Base-by-base conservation (phyloP, 352 stramenopile species). In the Globisporangium canariense region DNA sequence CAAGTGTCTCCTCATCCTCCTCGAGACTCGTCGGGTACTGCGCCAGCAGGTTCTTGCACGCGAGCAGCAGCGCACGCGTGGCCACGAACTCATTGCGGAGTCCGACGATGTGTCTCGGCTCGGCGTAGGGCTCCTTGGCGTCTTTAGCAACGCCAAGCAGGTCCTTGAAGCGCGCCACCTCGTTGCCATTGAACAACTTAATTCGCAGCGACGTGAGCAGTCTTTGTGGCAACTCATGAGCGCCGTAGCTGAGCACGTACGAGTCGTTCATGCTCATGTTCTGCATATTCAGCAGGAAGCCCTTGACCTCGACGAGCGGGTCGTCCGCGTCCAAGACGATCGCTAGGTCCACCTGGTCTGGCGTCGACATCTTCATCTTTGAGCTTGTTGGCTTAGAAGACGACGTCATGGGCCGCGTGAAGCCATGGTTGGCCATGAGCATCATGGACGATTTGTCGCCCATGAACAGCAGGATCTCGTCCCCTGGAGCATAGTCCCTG, bases 41-140 rank as follows among this genome's bases (percentile, higher is more conserved):
- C 9, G 59, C 32, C 34, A 86, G 41, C 9, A 86, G 66, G 18
- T 78, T 76, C 38, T 57, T 69, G 41, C 75, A 83, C 11, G 77
- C 76, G 10, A 67, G 74, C 38, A 81, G 64, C 9, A 86, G 51
- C 22, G 77, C 70, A 20, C 77, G 72, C 6, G 75, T 81, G 58
- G 69, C 82, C 8, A 76, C 77, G 18, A 81, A 79, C 49, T 86
- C 77, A 36, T 86, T 83, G 14, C 73, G 73, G 4, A 86, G 73
- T 60, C 75, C 79, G 34, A 81, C 30, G 40, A 83, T 75, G 16
- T 47, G 58, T 40, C 66, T 61, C 7, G 46, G 46, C 22, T 41
- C 25, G 8, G 45, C 16, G 34, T 64, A 64, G 10, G 34, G n/a
- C 16, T 34, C 18, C n/a, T 60, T 52, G 25, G 55, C 49, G 5